Percentiles rank a stretch among this genome's conserved stretches.
These are phyloP conservation scores for Bauhinia variegata DNA, from an alignment of 306 rosid species.

Conservation along the genomic window DNA sequence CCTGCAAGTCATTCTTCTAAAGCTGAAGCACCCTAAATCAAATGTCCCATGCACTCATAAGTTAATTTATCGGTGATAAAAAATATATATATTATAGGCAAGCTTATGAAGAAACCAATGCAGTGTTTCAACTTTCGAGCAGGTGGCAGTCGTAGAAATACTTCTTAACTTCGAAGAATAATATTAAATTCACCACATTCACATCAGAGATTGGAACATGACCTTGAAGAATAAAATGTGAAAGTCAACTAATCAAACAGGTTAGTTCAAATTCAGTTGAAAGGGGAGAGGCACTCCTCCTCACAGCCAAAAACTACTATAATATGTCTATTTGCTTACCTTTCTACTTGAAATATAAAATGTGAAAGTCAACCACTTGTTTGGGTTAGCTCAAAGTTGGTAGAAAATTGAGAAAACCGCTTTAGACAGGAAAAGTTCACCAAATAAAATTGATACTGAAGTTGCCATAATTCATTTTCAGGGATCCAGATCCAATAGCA, in stretches of 20 bases:
- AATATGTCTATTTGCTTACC: conserved; percentile 21
- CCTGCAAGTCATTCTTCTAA: neutral
- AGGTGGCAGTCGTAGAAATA: conserved; percentile 5
- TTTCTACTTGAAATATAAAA: conserved; percentile 29
- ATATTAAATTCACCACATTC: conserved; percentile 22
- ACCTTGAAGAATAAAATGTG: neutral
- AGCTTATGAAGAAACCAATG: neutral
- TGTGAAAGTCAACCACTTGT: conserved; percentile 27
- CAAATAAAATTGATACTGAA: conserved; percentile 2
- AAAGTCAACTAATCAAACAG: neutral
- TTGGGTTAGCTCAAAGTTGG: conserved; percentile 1
- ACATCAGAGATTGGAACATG: conserved; percentile 7
- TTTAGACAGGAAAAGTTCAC: conserved; percentile 12
- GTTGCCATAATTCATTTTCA: neutral
- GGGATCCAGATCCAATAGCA: too few species aligned
- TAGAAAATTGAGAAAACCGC: neutral
- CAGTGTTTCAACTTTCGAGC: conserved; percentile 9
- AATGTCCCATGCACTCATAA: conserved; percentile 10
- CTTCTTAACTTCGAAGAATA: conserved; percentile 19
- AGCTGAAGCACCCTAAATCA: conserved; percentile 1
- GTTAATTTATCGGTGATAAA: conserved; percentile 6
- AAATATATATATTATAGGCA: conserved; percentile 2
- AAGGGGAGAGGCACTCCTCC: conserved; percentile 15
- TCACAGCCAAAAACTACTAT: neutral
- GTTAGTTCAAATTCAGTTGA: conserved; percentile 12